Conservation (phyloP, 1,284 basidiomycete species). For the Caloboletus firmus region DNA sequence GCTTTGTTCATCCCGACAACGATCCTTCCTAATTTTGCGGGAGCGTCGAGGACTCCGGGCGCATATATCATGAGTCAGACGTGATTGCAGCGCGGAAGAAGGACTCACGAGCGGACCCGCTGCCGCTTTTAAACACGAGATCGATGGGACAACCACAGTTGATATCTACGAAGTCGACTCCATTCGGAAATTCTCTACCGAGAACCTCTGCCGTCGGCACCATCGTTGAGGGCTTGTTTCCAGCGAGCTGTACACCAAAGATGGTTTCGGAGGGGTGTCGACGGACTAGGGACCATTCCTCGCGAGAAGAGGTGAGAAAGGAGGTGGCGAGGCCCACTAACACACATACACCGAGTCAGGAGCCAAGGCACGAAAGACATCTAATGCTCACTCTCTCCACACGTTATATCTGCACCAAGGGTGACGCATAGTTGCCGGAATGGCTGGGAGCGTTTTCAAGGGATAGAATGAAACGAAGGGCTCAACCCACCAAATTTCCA, state of each 20-base stretch:
- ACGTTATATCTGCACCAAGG: slow-evolving; percentile 93
- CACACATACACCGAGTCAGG: background rate
- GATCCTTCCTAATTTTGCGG: slow-evolving; percentile 83
- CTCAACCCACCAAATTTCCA: slow-evolving; percentile 76
- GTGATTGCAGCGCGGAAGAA: background rate
- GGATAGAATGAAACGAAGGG: background rate
- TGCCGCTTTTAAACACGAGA: slow-evolving; percentile 89
- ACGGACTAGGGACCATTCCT: slow-evolving; percentile 89
- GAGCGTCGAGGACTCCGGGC: slow-evolving; percentile 73
- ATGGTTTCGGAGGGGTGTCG: slow-evolving; percentile 84
- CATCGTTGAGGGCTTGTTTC: slow-evolving; percentile 73
- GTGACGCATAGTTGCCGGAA: slow-evolving; percentile 88
- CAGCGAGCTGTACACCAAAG: slow-evolving; percentile 91
- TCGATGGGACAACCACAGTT: slow-evolving; percentile 99
- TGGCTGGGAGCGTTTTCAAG: slow-evolving; percentile 53
- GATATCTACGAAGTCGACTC: slow-evolving; percentile 89
- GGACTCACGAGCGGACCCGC: slow-evolving; percentile 79
- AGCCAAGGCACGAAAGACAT: background rate
- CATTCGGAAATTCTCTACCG: slow-evolving; percentile 60
- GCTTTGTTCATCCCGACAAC: slow-evolving; percentile 91
- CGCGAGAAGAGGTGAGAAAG: slow-evolving; percentile 78
- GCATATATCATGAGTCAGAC: background rate
- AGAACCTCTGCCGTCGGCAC: slow-evolving; percentile 87
- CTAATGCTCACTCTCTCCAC: slow-evolving; percentile 76
- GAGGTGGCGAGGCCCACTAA: slow-evolving; percentile 82